Evolutionary conservation across 208 protist genomes (phyloP), one percentile per base, ranked within the genome.

Genomic region (Phytomonas sp.): DNA sequence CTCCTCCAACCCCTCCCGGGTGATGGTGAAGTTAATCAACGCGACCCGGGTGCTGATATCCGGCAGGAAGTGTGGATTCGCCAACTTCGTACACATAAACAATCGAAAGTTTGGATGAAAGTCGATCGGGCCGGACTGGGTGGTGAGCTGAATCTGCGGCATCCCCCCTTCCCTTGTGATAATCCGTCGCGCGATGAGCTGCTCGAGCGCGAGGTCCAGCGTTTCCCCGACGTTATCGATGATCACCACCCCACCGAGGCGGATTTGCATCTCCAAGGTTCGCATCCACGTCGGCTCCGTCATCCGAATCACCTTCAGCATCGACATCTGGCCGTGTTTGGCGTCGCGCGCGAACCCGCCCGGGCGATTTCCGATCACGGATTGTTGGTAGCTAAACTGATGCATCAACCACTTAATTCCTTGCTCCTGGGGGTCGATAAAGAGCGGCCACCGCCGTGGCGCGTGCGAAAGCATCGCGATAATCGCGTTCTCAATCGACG

Each of bases 11-110:
- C 96, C 97, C 60, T 96, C 92, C 15, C 89, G 80, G 29, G 97
- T 99, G n/a, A 98, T 95, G 59, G 97, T 98, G 85, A 99, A 99
- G 87, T 99, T 99, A 61, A 99, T 81, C 62, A 99, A 73, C 31
- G 94, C 96, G 11, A 98, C 89, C 68, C 97, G 97, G 29, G 97
- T 98, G 81, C 92, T 97, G 51, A 98, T 89, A 71, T 99, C 97
- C 9, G 98, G 98, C 40, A 98, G 74, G 75, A 98, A 98, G 66
- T 95, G 83, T 60, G 98, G 97, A 80, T 98, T 99, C 29, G 93
- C 81, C 66, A 99, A 79, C 81, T 98, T 97, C 6, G 97, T 98
- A 72, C 95, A 98, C 13, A 99, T 82, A 71, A 98, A 97, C 51
- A 99, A 86, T 32, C 89, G 75, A 79, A 98, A 97, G 76, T 86